Conservation (phyloP, 139 green algal species). For the Chlamydomonas sphaeroides region DNA sequence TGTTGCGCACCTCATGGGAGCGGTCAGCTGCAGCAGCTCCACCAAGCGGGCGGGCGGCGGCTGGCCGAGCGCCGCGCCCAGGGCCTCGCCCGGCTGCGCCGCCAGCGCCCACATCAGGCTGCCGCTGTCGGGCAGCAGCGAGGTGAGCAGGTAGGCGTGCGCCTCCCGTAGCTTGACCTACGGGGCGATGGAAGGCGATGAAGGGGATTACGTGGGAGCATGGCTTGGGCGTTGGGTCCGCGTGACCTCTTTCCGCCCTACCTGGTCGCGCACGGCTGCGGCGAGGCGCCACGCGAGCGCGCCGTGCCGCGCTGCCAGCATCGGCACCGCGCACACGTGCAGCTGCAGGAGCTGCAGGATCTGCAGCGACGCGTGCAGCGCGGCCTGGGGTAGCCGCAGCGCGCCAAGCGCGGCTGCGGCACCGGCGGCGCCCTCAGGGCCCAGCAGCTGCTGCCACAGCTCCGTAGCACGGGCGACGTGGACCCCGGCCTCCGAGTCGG, state of each 20-base stretch:
- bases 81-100: background rate
- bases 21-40: background rate
- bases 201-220: background rate
- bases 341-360: constrained; percentile 24
- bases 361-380: constrained; percentile 17
- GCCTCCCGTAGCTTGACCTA: constrained; percentile 23
- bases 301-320: no score
- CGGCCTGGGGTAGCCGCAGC: background rate
- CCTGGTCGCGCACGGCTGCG: background rate
- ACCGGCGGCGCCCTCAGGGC: background rate
- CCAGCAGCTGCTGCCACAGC: constrained; percentile 1
- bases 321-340: background rate
- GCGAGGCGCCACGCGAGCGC: background rate
- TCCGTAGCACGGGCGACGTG: background rate
- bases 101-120: background rate
- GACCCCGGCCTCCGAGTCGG: background rate
- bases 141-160: constrained; percentile 3
- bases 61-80: background rate
- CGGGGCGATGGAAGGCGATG: background rate
- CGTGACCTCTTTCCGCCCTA: no score
- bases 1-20: background rate
- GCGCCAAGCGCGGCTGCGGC: background rate
- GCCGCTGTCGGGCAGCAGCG: background rate
- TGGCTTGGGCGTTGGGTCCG: no score
- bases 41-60: background rate